Conservation (phyloP, 2,329 filamentous ascomycete species). For the Ceratocystis colombiana region DNA sequence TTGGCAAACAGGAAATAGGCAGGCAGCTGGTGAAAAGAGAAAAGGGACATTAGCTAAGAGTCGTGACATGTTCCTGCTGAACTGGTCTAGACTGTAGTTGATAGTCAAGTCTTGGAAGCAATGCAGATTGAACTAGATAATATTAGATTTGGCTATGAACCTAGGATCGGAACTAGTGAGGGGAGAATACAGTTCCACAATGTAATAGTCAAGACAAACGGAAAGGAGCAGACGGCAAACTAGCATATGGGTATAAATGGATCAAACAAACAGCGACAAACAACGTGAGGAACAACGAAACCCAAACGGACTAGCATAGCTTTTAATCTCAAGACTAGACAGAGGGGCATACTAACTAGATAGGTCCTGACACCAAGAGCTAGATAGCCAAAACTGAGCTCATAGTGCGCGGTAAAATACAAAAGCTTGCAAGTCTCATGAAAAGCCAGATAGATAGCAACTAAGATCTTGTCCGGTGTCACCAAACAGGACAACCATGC, state of each 20-base stretch:
- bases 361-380: background rate
- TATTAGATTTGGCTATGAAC: too few relatives aligned
- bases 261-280: background rate
- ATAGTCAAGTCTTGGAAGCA: too few relatives aligned
- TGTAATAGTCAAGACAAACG: too few relatives aligned
- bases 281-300: background rate
- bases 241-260: background rate
- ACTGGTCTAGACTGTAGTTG: too few relatives aligned
- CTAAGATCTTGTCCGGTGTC: background rate
- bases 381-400: background rate
- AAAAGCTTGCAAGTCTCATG: background rate
- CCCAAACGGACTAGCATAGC: background rate
- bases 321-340: constrained; percentile 7
- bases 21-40: background rate
- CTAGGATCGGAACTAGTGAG: too few relatives aligned
- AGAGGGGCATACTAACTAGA: background rate
- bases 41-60: background rate
- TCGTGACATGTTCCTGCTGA: too few relatives aligned
- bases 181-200: too few relatives aligned
- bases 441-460: background rate
- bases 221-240: background rate
- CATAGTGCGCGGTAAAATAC: background rate
- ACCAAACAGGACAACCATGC: background rate
- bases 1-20: background rate
- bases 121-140: too few relatives aligned